Evolutionary conservation across 805 yeast species (phyloP), one percentile per base, ranked within the genome.

Genomic region (Ogataea nakhonphanomensis): DNA sequence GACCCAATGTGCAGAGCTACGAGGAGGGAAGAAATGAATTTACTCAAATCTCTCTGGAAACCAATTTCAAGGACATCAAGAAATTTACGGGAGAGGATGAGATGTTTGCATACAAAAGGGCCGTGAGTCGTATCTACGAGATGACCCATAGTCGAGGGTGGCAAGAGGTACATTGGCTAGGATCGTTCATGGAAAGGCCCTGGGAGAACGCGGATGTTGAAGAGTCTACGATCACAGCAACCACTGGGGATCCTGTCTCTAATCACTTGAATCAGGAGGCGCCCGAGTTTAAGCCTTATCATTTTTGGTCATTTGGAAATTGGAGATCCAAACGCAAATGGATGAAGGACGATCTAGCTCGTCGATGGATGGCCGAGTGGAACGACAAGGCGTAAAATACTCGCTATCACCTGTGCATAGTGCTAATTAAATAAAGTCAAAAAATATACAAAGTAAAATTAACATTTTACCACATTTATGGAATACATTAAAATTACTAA

Each of bases 71-170:
- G 10, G 69, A 78, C 37, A 56, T 71, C 13, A 64, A 67, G 8
- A 77, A 79, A 8, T 83, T 82, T 51, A 82, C 88, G 0, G 90
- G 90, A 17, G 87, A 83, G 51, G 90, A 82, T 59, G 90, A 83
- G 54, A 72, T 71, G 61, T 82, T 82, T 61, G 88, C 90, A 3
- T 82, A 73, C 52, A 78, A 76, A 46, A 62, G 90, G 48, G 89
- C 90, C 0, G 79, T 81, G 1, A 77, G 81, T 51, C 63, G 90
- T 47, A 69, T 83, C 26, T 67, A 69, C 37, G 71, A 55, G 23
- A 63, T 64, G 67, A 53, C 60, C 1, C 51, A 54, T 22, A 55
- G 64, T 1, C 39, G 35, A 4, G 45, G 45, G 7, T 82, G 86
- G 83, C 69, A 83, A 46, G 38, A 50, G 12, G n/a, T 4, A 61